These are phyloP conservation scores for Hansenula anomala DNA, from an alignment of 1,139 yeast species.

Conservation along the genomic window DNA sequence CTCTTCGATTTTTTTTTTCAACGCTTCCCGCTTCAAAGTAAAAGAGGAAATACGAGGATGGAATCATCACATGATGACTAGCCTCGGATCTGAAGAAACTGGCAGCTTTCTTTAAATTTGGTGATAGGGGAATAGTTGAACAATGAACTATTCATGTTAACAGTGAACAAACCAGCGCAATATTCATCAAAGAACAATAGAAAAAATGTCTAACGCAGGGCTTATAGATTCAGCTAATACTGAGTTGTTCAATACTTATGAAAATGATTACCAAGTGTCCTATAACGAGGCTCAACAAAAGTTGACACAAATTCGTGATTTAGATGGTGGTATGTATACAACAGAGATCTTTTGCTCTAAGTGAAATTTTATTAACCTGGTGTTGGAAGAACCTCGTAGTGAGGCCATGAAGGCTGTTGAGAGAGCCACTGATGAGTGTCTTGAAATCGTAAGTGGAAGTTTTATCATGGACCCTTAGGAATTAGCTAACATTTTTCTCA, in stretches of 20 bases:
- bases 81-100: too few relatives aligned
- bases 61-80: background rate
- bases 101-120: too few relatives aligned
- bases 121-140: too few relatives aligned
- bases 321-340: slow-evolving; percentile 44
- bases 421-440: slow-evolving; percentile 69
- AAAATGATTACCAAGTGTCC: slow-evolving; percentile 69
- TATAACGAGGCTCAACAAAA: slow-evolving; percentile 67
- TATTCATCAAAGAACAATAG: background rate
- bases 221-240: slow-evolving; percentile 25
- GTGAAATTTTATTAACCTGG: too few relatives aligned
- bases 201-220: slow-evolving; percentile 17
- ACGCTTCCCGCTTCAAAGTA: background rate
- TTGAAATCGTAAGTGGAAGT: slow-evolving; percentile 49
- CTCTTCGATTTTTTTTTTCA: background rate
- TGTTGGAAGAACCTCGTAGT: slow-evolving; percentile 46
- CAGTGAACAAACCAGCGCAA: too few relatives aligned
- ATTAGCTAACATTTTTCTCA: slow-evolving; percentile 7
- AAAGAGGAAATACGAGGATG: background rate
- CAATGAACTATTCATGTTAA: too few relatives aligned
- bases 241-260: slow-evolving; percentile 64
- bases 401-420: slow-evolving; percentile 56
- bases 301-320: slow-evolving; percentile 50
- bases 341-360: too few relatives aligned
- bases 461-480: too few relatives aligned